phyloP scores from a whole-genome alignment of 306 rosid genomes.

The Quercus aquifolioides region DNA sequence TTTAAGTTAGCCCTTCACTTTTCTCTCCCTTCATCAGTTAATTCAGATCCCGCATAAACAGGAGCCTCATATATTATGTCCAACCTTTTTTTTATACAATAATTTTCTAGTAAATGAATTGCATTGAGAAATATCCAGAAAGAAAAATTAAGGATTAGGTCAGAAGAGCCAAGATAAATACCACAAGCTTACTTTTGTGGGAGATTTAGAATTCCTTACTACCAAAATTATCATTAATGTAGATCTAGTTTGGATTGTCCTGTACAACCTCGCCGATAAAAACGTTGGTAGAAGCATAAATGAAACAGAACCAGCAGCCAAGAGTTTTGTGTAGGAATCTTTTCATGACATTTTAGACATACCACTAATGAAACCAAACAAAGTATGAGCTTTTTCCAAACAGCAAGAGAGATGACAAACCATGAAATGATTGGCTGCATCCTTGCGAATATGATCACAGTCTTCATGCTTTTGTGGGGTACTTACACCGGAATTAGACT shows the following conservation, averaged over 20 bases:
- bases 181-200: not conserved
- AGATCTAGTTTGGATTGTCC: not conserved
- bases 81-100: too few relatives aligned
- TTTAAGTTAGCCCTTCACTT: not conserved
- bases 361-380: not conserved
- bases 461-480: constrained; percentile 23
- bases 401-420: constrained; percentile 13
- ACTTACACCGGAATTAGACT: constrained; percentile 24
- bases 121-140: not conserved
- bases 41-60: not conserved
- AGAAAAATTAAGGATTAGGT: not conserved
- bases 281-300: not conserved
- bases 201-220: not conserved
- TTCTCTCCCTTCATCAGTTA: not conserved
- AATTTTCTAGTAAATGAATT: not conserved
- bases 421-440: not conserved
- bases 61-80: too few relatives aligned
- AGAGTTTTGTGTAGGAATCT: not conserved
- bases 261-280: not conserved
- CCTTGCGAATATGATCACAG: constrained; percentile 22
- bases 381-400: not conserved
- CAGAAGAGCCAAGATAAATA: not conserved
- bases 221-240: not conserved
- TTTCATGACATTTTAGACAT: not conserved
- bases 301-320: not conserved